A percentile compares a stretch with the other conserved stretches of the same genome.
phyloP scores from a whole-genome alignment of 495 filamentous ascomycete genomes.

The Xylaria grammica region DNA sequence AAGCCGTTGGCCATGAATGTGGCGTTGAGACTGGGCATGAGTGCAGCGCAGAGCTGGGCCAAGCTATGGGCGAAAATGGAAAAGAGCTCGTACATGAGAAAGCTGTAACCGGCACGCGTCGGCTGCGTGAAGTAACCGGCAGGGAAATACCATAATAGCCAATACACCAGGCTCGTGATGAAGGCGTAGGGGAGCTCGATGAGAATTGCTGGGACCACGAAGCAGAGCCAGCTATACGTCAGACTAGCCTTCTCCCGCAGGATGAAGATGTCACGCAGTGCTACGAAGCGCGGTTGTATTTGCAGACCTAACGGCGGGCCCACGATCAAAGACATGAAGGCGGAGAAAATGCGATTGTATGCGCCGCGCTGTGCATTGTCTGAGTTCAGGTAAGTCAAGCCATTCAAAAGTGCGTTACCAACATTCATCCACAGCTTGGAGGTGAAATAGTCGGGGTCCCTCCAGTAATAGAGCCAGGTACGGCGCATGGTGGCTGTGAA shows the following conservation, averaged over 20 bases:
- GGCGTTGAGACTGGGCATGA: conserved; percentile 59
- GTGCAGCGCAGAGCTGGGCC: conserved; percentile 58
- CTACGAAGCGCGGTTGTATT: conserved; percentile 71
- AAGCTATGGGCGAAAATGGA: conserved; percentile 57
- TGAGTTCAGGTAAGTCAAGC: too few species aligned
- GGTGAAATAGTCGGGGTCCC: too few species aligned
- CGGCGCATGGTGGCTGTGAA: too few species aligned
- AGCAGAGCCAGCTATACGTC: conserved; percentile 74
- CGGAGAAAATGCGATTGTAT: too few species aligned
- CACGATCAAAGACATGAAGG: too few species aligned
- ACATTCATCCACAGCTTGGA: too few species aligned
- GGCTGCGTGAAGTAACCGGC: conserved; percentile 58
- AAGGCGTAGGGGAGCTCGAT: conserved; percentile 76
- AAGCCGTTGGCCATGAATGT: conserved; percentile 61
- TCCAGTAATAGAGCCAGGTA: too few species aligned
- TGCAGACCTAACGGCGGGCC: conserved; percentile 66
- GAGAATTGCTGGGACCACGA: conserved; percentile 70
- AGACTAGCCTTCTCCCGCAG: conserved; percentile 72
- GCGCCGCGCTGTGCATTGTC: too few species aligned
- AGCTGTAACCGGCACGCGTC: conserved; percentile 45
- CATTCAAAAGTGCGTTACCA: too few species aligned
- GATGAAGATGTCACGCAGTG: conserved; percentile 69
- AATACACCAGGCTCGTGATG: conserved; percentile 65
- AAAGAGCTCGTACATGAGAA: conserved; percentile 44
- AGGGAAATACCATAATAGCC: conserved; percentile 79